Base-by-base conservation (phyloP, 2,329 filamentous ascomycete species). In the Cylindrodendrum hubeiense region DNA sequence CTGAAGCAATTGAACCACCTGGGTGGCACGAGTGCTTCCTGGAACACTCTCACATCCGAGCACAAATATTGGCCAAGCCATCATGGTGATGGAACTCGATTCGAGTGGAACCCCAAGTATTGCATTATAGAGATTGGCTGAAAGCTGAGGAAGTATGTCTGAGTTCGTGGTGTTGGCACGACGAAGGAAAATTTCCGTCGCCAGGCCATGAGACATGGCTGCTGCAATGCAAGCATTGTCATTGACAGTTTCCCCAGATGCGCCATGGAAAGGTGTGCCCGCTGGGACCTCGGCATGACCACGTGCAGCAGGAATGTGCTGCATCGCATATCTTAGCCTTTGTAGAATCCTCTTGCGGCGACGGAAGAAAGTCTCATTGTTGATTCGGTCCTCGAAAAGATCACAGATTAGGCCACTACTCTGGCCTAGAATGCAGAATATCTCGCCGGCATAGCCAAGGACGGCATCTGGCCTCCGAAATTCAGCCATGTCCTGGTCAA, bases 21-120 rank as follows among this genome's bases (percentile, higher is more conserved):
- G 22, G 5, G 22, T 47, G 22, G 43, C 43, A 47, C 43, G 22
- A 7, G 43, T 47, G 22, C 46, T 44, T 22, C 24, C 47, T 10
- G 47, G 5, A 3, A 10, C 30, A 19, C 56, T 65, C 39, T 61
- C 63, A 33, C 63, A 65, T 1, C 63, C 63, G 10, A 55, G 34
- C 5, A 65, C 63, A 22, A 58, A 65, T 7, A 64, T 21, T 24
- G 61, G 61, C 61, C 61, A 64, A 4, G 60, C 49, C 55, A 64
- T 64, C 15, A 64, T 60, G 12, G 61, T 64, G 19, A 64, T 26
- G 17, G 22, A 56, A 12, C 49, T 19, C 4, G 61, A 64, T 22
- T 43, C 30, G 6, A 22, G 39, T 1, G 54, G 55, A 7, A 64
- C 61, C 19, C 33, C 34, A 41, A 39, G 8, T 7, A 21, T 6